phyloP scores from a whole-genome alignment of 805 yeast genomes.

The Candida alai region DNA sequence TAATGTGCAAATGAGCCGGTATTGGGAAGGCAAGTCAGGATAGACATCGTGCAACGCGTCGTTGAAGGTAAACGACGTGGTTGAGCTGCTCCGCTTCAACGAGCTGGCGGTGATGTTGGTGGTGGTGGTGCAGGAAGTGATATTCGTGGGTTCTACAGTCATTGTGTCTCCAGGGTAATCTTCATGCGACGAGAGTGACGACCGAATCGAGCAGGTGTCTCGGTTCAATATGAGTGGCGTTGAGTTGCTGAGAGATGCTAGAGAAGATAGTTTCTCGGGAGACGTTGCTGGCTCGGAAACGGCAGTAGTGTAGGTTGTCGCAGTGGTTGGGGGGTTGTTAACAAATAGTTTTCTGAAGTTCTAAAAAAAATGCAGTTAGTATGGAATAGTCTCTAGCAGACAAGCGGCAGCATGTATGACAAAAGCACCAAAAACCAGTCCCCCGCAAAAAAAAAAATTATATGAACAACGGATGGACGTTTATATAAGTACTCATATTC shows the following conservation, averaged over 20 bases:
- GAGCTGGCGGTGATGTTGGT: neutral
- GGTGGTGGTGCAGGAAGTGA: neutral
- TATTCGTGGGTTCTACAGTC: neutral
- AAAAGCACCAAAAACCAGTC: too few relatives aligned
- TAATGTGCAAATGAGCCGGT: constrained; percentile 31
- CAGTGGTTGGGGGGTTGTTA: constrained; percentile 5
- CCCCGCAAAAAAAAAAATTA: too few relatives aligned
- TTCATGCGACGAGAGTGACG: constrained; percentile 1
- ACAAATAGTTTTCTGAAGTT: constrained; percentile 9
- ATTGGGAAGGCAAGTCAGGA: constrained; percentile 27
- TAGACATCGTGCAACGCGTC: constrained; percentile 11
- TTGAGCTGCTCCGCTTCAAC: neutral
- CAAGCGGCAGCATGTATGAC: too few relatives aligned
- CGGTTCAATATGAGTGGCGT: too few relatives aligned
- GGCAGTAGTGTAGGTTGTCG: constrained; percentile 9
- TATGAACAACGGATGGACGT: too few relatives aligned
- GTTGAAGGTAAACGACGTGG: neutral
- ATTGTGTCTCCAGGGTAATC: neutral
- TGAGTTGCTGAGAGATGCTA: too few relatives aligned
- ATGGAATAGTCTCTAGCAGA: too few relatives aligned
- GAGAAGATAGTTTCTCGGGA: neutral
- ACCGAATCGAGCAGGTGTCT: neutral
- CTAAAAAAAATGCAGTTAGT: constrained; percentile 6
- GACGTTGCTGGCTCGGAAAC: constrained; percentile 7
- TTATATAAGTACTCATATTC: too few relatives aligned